Percentiles rank a stretch among this genome's conserved stretches.
Evolutionary conservation across 371 early-diverging fungal species (phyloP).

Genomic region (Antonospora locustae): DNA sequence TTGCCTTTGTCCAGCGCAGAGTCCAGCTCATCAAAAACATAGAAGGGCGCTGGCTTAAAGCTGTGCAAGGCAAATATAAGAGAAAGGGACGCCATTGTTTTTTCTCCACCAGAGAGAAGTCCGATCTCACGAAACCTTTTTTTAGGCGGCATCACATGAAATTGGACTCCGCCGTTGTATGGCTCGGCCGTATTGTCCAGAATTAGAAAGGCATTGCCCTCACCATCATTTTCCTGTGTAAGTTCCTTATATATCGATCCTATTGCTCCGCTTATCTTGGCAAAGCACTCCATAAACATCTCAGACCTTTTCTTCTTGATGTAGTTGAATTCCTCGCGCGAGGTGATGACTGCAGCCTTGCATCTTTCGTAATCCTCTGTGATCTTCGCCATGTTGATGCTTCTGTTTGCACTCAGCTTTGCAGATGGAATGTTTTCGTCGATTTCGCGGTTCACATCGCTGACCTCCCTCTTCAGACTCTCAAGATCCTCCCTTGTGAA

Average conservation of each 20-base stretch:
- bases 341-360: constrained; percentile 15
- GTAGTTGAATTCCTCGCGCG: constrained; percentile 61
- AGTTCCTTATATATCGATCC: constrained; percentile 82
- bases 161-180: constrained; percentile 73
- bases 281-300: constrained; percentile 70
- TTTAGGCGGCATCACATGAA: constrained; percentile 96
- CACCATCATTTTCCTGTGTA: constrained; percentile 63
- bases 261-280: constrained; percentile 69
- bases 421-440: background rate
- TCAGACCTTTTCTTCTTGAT: constrained; percentile 67
- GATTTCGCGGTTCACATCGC: constrained; percentile 57
- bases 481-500: constrained; percentile 8
- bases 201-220: constrained; percentile 62
- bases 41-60: constrained; percentile 84
- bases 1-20: constrained; percentile 92
- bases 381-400: constrained; percentile 6
- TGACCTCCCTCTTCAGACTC: constrained; percentile 43
- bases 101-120: constrained; percentile 93
- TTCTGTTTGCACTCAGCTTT: background rate
- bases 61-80: constrained; percentile 87
- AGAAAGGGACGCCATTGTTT: constrained; percentile 82
- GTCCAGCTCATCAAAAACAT: constrained; percentile 97
- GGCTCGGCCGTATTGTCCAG: constrained; percentile 84
- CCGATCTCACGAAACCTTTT: constrained; percentile 97
- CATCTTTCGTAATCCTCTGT: constrained; percentile 30